Conservation (phyloP, 23 red algal genomes). For the Gracilaria gracilis region DNA sequence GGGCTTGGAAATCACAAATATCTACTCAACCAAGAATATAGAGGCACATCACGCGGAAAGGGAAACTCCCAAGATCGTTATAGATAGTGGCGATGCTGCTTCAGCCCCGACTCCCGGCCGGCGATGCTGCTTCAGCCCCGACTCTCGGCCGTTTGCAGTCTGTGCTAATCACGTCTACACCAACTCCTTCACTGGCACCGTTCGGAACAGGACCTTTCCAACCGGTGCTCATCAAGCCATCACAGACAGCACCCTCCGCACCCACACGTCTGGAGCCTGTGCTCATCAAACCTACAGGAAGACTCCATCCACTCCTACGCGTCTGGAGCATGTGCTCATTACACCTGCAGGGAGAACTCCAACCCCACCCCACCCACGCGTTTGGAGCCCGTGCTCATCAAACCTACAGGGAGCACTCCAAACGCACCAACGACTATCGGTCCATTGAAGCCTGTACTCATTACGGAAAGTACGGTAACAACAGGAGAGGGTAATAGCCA, state of each 20-base stretch:
- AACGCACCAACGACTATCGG: background rate
- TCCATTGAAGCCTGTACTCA: conserved; percentile 3
- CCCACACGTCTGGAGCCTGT: background rate
- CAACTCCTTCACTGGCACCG: background rate
- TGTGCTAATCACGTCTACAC: background rate
- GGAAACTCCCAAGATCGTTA: background rate
- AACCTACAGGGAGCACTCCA: background rate
- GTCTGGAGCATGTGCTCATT: background rate
- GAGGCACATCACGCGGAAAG: background rate
- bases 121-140: background rate
- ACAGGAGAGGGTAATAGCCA: background rate
- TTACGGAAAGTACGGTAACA: background rate
- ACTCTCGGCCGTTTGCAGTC: background rate
- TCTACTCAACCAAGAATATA: background rate
- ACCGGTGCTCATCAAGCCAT: background rate
- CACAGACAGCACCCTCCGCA: background rate
- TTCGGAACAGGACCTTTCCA: background rate
- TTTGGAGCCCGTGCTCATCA: background rate
- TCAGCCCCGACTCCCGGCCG: too few species aligned
- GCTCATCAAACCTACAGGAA: background rate
- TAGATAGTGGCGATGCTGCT: background rate
- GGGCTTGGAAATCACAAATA: background rate
- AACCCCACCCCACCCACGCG: background rate
- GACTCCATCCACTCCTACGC: background rate
- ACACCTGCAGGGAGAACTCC: background rate